These are phyloP conservation scores for Emydomyces testavorans DNA, from an alignment of 2,329 filamentous ascomycete species.

Conservation along the genomic window DNA sequence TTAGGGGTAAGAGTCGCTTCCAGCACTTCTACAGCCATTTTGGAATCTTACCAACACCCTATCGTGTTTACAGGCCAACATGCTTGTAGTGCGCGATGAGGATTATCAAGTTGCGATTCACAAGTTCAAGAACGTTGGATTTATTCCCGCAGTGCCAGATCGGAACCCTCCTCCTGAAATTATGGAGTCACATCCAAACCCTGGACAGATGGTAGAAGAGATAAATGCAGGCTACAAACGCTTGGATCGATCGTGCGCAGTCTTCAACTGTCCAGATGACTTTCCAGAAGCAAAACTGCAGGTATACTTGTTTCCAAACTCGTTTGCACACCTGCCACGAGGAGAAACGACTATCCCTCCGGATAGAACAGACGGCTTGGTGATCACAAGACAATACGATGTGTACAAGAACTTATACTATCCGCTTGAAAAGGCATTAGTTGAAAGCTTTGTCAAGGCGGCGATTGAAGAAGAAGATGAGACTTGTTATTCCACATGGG, in stretches of 20 bases:
- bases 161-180: conserved; percentile 15
- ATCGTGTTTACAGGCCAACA: conserved; percentile 11
- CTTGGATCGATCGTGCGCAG: conserved; percentile 18
- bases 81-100: conserved; percentile 20
- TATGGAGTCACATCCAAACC: conserved; percentile 9
- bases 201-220: conserved; percentile 15
- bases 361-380: neutral
- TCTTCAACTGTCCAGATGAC: conserved; percentile 20
- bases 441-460: conserved; percentile 22
- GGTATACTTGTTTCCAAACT: conserved; percentile 17
- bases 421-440: conserved; percentile 16
- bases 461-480: conserved; percentile 20
- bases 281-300: conserved; percentile 11
- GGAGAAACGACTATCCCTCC: neutral
- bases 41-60: conserved; percentile 12
- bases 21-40: neutral
- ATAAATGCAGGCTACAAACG: conserved; percentile 21
- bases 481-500: conserved; percentile 18
- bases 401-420: conserved; percentile 18
- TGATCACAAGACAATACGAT: conserved; percentile 13
- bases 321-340: conserved; percentile 14
- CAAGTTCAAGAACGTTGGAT: conserved; percentile 19
- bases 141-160: conserved; percentile 18
- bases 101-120: conserved; percentile 17
- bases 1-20: conserved; percentile 13